These are phyloP conservation scores for Acacia concinna DNA, from an alignment of 331 rosid genomes.

Conservation along the genomic window DNA sequence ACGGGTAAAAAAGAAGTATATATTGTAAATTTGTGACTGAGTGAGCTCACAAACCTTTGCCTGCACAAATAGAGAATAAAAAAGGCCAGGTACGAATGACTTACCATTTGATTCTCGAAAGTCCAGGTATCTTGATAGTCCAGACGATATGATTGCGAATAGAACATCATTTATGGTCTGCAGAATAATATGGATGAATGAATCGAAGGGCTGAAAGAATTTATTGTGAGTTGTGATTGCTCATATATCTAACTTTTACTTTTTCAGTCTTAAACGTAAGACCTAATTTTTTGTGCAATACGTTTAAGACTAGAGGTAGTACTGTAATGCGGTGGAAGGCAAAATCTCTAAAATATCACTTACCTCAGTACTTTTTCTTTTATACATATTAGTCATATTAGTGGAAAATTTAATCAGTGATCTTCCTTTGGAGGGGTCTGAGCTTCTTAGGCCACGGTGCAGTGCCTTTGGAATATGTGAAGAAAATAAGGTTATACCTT, in stretches of 20 bases:
- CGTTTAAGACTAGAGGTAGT: too few relatives aligned
- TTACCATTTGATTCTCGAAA: slow-evolving; percentile 66
- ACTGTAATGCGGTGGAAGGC: background rate
- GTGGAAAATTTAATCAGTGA: too few relatives aligned
- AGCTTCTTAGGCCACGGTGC: too few relatives aligned
- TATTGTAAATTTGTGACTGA: background rate
- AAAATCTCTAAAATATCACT: slow-evolving; percentile 4
- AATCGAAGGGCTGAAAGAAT: background rate
- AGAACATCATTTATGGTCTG: slow-evolving; percentile 90
- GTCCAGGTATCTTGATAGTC: slow-evolving; percentile 75
- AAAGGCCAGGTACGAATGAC: too few relatives aligned
- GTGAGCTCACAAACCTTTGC: background rate
- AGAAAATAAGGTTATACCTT: too few relatives aligned
- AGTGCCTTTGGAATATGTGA: too few relatives aligned
- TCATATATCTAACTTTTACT: background rate
- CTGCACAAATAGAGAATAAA: too few relatives aligned
- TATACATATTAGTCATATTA: background rate
- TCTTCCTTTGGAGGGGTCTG: too few relatives aligned
- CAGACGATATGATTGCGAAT: slow-evolving; percentile 71
- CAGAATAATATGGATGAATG: slow-evolving; percentile 29
- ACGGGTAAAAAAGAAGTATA: slow-evolving; percentile 2
- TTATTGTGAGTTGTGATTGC: background rate
- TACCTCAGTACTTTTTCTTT: background rate
- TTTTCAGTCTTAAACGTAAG: too few relatives aligned
- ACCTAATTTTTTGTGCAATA: too few relatives aligned